A percentile compares a stretch with the other conserved stretches of the same genome.
Conservation (phyloP, 1,284 basidiomycete genomes). For the Pterula multifida region DNA sequence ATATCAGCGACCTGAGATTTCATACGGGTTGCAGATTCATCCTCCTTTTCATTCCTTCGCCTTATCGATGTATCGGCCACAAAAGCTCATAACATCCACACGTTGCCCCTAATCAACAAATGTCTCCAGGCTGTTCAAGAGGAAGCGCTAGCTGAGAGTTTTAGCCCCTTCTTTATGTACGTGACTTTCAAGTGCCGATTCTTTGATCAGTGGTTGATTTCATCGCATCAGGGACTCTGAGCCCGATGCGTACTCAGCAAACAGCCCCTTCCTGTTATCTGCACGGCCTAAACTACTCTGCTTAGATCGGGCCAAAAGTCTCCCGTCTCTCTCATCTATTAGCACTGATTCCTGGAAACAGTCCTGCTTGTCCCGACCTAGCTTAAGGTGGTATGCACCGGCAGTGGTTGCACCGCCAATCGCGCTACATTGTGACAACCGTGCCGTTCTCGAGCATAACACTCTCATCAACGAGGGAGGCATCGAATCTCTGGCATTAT, state of each 20-base stretch:
- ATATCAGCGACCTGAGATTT: background rate
- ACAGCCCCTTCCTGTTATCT: conserved; percentile 19
- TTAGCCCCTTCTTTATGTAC: conserved; percentile 37
- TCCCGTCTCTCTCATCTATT: conserved; percentile 54
- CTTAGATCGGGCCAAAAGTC: conserved; percentile 27
- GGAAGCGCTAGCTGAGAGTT: conserved; percentile 17
- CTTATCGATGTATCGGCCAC: conserved; percentile 51
- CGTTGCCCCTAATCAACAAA: conserved; percentile 29
- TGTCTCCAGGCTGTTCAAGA: conserved; percentile 16
- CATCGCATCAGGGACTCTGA: conserved; percentile 35
- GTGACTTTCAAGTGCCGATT: conserved; percentile 13
- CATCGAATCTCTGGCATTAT: conserved; percentile 66
- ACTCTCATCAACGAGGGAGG: conserved; percentile 50
- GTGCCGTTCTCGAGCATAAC: conserved; percentile 72
- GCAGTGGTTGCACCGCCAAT: conserved; percentile 80
- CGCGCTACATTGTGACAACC: conserved; percentile 61
- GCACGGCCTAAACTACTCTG: conserved; percentile 16
- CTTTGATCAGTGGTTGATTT: conserved; percentile 10
- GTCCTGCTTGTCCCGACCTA: conserved; percentile 73
- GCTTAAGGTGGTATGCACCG: conserved; percentile 75
- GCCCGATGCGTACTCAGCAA: conserved; percentile 35
- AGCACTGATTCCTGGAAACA: conserved; percentile 49
- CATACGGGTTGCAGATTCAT: conserved; percentile 19
- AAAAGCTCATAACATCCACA: conserved; percentile 53
- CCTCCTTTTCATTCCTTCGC: conserved; percentile 69